These are phyloP conservation scores for Kregervanrija delftensis DNA, from an alignment of 805 yeast genomes.

Conservation along the genomic window DNA sequence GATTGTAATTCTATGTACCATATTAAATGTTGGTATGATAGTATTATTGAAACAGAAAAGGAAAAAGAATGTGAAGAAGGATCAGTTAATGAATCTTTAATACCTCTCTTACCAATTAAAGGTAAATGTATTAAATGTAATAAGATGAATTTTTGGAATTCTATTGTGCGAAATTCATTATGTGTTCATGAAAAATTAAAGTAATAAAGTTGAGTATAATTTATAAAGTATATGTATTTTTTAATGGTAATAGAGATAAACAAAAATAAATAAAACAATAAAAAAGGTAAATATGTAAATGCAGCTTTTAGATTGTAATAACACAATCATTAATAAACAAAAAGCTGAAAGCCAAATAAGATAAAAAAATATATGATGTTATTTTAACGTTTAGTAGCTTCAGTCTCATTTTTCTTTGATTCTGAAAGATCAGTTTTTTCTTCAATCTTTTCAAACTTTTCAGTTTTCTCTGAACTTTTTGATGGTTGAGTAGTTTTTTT, in stretches of 20 bases:
- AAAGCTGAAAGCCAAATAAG: too few relatives aligned
- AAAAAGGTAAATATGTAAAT: neutral
- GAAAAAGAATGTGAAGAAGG: neutral
- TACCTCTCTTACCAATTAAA: constrained; percentile 20
- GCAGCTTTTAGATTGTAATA: neutral
- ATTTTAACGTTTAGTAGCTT: constrained; percentile 21
- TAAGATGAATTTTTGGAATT: constrained; percentile 23
- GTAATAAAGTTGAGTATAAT: neutral
- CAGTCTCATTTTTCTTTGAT: constrained; percentile 22
- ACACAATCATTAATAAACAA: too few relatives aligned
- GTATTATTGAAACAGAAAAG: constrained; percentile 7
- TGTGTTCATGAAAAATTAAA: constrained; percentile 7
- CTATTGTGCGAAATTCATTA: constrained; percentile 19
- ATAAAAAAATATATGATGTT: too few relatives aligned
- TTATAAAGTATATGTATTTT: neutral
- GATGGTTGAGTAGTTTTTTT: constrained; percentile 1
- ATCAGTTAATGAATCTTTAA: neutral
- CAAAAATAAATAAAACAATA: neutral
- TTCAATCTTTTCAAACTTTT: constrained; percentile 12
- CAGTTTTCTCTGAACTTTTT: neutral
- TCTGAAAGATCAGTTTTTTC: constrained; percentile 15
- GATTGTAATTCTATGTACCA: constrained; percentile 28
- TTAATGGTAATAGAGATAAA: neutral
- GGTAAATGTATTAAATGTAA: constrained; percentile 22
- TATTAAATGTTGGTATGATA: constrained; percentile 28